Base-by-base conservation (phyloP, 306 rosid genomes). In the Calophaca sinica region DNA sequence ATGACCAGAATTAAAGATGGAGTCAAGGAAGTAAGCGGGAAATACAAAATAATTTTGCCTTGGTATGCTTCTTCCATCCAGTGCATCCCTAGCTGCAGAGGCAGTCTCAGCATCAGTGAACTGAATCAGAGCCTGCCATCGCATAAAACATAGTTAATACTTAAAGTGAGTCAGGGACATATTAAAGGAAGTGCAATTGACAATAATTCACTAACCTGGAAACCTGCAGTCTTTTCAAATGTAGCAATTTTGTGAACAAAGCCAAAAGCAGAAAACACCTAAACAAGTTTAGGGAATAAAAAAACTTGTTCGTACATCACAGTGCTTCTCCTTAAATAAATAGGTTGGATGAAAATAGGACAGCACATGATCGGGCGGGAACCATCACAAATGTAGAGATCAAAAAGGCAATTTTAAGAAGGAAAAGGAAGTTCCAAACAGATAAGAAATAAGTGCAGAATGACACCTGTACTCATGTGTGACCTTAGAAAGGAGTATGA, bases 31-130 rank as follows among this genome's bases (percentile, higher is more conserved):
- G 49, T 48, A 49, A 32, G 12, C 26, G 13, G 44, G 31, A 77
- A 80, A 44, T 11, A 7, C 50, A 73, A 73, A 73, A 59, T 33
- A 68, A 52, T 35, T 82, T 83, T 90, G 75, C 98, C 89, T 90
- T 54, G 98, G 98, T 75, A 93, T 93, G 70, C 98, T 90, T 88
- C 98, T 90, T 84, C 96, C 98, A 82, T 93, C 96, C 70, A 93
- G 86, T 35, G 98, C 91, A 61, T 90, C 80, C 86, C 98, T 87
- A 29, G 98, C 98, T 5, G 91, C 57, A 73, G 94, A 81, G 71
- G 98, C 98, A 62, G 89, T 93, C 41, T 88, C 96, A 48, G 96
- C 85, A 76, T 93, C 98, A 76, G 83, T 88, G 65, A 87, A 93
- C 81, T 93, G 98, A 86, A 93, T 93, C 79, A 93, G 78, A 55